These are phyloP conservation scores for Saturnispora hagleri DNA, from an alignment of 805 yeast species.

Conservation along the genomic window DNA sequence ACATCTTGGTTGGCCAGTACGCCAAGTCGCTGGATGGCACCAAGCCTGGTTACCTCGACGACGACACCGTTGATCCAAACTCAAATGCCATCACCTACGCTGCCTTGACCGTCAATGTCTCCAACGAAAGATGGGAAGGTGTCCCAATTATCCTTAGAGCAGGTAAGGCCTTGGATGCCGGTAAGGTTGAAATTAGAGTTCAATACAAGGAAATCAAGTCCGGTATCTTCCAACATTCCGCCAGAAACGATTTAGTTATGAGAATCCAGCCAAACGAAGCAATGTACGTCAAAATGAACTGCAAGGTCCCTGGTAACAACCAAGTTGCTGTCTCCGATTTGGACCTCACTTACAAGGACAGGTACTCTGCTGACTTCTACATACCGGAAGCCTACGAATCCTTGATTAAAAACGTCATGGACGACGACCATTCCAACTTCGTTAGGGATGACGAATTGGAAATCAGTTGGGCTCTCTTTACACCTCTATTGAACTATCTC, in stretches of 20 bases:
- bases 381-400: constrained; percentile 98
- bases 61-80: constrained; percentile 71
- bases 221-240: constrained; percentile 73
- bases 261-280: constrained; percentile 95
- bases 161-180: constrained; percentile 93
- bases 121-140: constrained; percentile 97
- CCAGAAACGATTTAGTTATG: constrained; percentile 88
- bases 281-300: constrained; percentile 83
- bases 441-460: constrained; percentile 97
- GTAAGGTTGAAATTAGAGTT: constrained; percentile 89
- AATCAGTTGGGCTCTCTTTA: constrained; percentile 85
- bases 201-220: constrained; percentile 82
- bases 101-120: constrained; percentile 67
- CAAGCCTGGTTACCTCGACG: constrained; percentile 88
- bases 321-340: constrained; percentile 80
- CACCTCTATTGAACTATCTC: constrained; percentile 75
- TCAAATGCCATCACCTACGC: constrained; percentile 92
- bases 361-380: constrained; percentile 74
- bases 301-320: constrained; percentile 88
- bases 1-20: constrained; percentile 84
- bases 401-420: constrained; percentile 78
- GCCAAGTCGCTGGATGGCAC: constrained; percentile 73
- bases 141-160: constrained; percentile 95
- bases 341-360: constrained; percentile 73
- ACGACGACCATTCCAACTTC: constrained; percentile 93